phyloP scores from a whole-genome alignment of 75 land plant species.

The Adiantum capillusveneris region DNA sequence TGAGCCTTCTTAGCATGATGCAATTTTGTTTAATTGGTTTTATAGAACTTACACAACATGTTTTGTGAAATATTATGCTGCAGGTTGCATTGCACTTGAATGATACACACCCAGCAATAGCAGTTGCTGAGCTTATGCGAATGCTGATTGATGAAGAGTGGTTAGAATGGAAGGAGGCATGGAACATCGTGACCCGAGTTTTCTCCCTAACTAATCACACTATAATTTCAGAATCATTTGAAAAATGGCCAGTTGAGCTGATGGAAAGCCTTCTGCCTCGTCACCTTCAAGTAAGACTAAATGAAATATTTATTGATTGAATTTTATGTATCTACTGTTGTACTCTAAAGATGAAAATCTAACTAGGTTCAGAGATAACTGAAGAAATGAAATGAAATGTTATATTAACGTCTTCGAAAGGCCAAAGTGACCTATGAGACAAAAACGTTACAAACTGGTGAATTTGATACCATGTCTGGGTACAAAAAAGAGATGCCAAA shows the following conservation, averaged over 20 bases:
- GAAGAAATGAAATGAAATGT: too few relatives aligned
- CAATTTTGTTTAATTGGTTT: too few relatives aligned
- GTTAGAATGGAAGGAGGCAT: slow-evolving; percentile 52
- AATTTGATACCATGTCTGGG: too few relatives aligned
- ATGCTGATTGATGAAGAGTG: slow-evolving; percentile 60
- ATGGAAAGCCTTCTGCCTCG: slow-evolving; percentile 65
- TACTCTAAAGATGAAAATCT: too few relatives aligned
- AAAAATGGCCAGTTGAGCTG: slow-evolving; percentile 70
- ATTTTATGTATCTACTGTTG: too few relatives aligned
- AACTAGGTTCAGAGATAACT: too few relatives aligned
- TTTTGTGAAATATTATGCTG: slow-evolving; percentile 3
- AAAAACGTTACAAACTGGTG: too few relatives aligned
- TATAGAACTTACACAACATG: too few relatives aligned
- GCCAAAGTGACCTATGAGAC: too few relatives aligned
- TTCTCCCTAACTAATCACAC: slow-evolving; percentile 65
- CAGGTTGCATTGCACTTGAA: slow-evolving; percentile 76
- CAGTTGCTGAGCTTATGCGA: slow-evolving; percentile 57
- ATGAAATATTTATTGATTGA: background rate
- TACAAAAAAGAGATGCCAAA: too few relatives aligned
- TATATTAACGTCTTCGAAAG: too few relatives aligned
- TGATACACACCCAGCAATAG: slow-evolving; percentile 71
- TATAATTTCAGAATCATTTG: slow-evolving; percentile 47
- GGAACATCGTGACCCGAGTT: slow-evolving; percentile 43
- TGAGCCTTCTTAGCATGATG: too few relatives aligned
- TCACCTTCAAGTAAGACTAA: slow-evolving; percentile 46